These are phyloP conservation scores for Trichoderma guizhouense DNA, from an alignment of 2,329 filamentous ascomycete species.

Conservation along the genomic window DNA sequence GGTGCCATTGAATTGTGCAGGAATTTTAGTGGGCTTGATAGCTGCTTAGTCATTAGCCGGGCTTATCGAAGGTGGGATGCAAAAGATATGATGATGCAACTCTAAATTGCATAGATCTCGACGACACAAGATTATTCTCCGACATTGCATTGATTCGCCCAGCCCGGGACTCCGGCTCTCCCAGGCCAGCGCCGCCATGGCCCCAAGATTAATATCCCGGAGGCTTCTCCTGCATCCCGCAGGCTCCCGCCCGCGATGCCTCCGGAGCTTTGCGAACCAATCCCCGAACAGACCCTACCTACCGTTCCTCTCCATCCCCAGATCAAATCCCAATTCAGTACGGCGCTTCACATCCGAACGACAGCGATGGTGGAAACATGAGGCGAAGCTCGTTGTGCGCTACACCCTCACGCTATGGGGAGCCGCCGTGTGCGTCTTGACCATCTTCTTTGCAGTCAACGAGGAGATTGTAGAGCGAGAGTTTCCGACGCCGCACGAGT, in stretches of 20 bases:
- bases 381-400: slow-evolving; percentile 66
- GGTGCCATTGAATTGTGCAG: not conserved
- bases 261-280: slow-evolving; percentile 29
- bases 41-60: not conserved
- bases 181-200: slow-evolving; percentile 32
- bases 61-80: not conserved
- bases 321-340: slow-evolving; percentile 52
- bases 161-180: slow-evolving; percentile 16
- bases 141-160: not conserved
- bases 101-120: not conserved
- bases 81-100: not conserved
- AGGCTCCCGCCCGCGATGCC: slow-evolving; percentile 23
- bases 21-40: not conserved
- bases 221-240: slow-evolving; percentile 26
- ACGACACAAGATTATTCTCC: not conserved
- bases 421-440: slow-evolving; percentile 55
- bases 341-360: slow-evolving; percentile 79
- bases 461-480: slow-evolving; percentile 72
- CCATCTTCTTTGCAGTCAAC: slow-evolving; percentile 63
- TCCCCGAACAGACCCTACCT: slow-evolving; percentile 34
- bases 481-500: slow-evolving; percentile 80
- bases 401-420: slow-evolving; percentile 66
- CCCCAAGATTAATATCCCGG: slow-evolving; percentile 37
- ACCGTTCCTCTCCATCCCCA: slow-evolving; percentile 49
- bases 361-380: slow-evolving; percentile 65